Base-by-base conservation (phyloP, 108 stramenopile genomes). In the Bacterosira constricta region DNA sequence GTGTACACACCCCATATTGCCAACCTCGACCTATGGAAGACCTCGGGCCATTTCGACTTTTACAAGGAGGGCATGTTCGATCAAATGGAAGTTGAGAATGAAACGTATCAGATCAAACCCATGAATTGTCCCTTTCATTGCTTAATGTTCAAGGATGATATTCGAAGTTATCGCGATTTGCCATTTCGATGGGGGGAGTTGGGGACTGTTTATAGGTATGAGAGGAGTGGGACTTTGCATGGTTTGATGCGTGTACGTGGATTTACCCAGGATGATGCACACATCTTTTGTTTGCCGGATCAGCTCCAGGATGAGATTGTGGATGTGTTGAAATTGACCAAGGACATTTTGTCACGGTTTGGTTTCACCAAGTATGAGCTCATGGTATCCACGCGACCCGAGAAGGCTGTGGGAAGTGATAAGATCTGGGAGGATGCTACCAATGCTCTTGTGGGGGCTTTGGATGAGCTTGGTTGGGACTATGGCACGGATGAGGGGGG, bases 101-200 rank as follows among this genome's bases (percentile, higher is more conserved):
- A 97, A 58, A 61, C 83, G 45, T 98, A 96, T 71, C 98, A 98
- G 80, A 90, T 98, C 83, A 98, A 98, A 85, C 99, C 99, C 21
- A 99, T 99, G 99, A 99, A 99, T 85, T 99, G 99, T 77, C 99
- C 99, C 6, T 98, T 98, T 73, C 99, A 99, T 83, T 98, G 98
- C 82, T 82, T 99, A 39, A 97, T 99, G 95, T 98, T 90, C 78
- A 96, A 97, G 80, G 96, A 97, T 78, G 82, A 87, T 26, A 75
- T 96, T 52, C 90, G 96, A 37, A 93, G 92, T 20, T 98, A 97
- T 79, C 92, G 97, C 50, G 97, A 98, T 42, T 83, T 98, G 59
- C 97, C 97, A 15, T 86, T 96, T 66, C 89, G 97, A 50, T 98
- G 96, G 96, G 97, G 87, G 3, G 97, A 98, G 77, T 86, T 98